Percentiles rank a stretch among this genome's conserved stretches.
Evolutionary conservation across 192 early-diverging fungal genomes (phyloP).

Genomic region (Cetraspora pellucida): DNA sequence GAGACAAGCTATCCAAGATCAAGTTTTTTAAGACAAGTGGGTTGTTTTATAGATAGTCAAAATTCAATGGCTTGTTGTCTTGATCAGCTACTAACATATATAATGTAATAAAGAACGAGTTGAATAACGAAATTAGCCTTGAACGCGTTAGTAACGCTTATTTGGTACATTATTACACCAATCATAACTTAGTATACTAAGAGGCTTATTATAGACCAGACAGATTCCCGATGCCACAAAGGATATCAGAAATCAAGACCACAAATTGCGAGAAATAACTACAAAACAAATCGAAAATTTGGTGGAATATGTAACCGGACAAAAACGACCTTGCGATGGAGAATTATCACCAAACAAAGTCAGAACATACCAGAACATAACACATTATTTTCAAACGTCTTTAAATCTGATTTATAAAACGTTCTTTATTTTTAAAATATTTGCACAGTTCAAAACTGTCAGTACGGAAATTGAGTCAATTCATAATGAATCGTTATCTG

Average conservation of each 20-base stretch:
- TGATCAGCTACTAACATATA: neutral
- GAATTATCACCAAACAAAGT: neutral
- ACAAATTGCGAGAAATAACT: constrained; percentile 11
- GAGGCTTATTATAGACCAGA: neutral
- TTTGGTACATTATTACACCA: neutral
- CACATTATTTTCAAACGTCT: neutral
- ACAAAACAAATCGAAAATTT: neutral
- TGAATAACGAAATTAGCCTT: neutral
- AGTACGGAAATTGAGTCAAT: no score
- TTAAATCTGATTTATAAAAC: neutral
- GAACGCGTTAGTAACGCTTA: neutral
- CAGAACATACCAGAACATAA: neutral
- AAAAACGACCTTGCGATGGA: neutral
- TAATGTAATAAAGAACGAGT: neutral
- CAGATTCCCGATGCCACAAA: constrained; percentile 1
- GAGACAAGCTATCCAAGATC: no score
- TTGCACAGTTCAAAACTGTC: no score
- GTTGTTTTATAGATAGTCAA: no score
- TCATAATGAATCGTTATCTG: no score
- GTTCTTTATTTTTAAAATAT: no score
- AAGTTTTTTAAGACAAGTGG: no score
- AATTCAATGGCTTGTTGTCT: no score
- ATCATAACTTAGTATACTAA: constrained; percentile 1
- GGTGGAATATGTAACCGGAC: neutral
- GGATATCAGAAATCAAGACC: constrained; percentile 11